Conservation (phyloP, 2,329 filamentous ascomycete genomes). For the Aspergillus awamori region DNA sequence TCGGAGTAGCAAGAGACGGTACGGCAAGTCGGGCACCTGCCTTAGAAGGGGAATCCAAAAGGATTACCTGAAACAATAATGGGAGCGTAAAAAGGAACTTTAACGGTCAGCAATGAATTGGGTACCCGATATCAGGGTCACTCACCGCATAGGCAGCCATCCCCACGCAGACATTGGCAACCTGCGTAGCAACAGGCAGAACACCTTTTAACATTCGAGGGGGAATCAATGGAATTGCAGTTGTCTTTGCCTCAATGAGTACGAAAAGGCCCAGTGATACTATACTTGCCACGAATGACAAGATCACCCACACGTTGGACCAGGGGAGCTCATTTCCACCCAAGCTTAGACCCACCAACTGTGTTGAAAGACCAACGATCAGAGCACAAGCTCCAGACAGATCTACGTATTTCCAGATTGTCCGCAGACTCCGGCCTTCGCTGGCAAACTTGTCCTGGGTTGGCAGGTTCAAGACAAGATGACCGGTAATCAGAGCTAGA, state of each 20-base stretch:
- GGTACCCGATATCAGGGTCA: conserved; percentile 11
- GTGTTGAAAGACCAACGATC: conserved; percentile 60
- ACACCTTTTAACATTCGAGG: conserved; percentile 57
- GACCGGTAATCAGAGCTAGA: conserved; percentile 58
- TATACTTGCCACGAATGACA: conserved; percentile 42
- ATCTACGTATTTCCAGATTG: conserved; percentile 60
- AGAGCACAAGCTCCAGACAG: conserved; percentile 60
- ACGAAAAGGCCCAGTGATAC: conserved; percentile 44
- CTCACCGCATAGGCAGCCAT: conserved; percentile 65
- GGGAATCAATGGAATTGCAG: conserved; percentile 50
- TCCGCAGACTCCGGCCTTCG: conserved; percentile 34
- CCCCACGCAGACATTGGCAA: conserved; percentile 63
- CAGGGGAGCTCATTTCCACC: conserved; percentile 52
- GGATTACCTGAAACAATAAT: conserved; percentile 48
- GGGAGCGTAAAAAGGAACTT: conserved; percentile 54
- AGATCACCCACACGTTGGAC: conserved; percentile 46
- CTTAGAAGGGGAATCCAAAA: conserved; percentile 48
- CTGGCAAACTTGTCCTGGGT: conserved; percentile 23
- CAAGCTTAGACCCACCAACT: conserved; percentile 51
- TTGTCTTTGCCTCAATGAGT: conserved; percentile 45
- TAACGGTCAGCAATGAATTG: conserved; percentile 2
- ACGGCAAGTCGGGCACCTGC: conserved; percentile 50
- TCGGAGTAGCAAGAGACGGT: conserved; percentile 49
- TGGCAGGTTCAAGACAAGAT: conserved; percentile 55
- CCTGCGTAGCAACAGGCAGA: conserved; percentile 58